These are phyloP conservation scores for Centaurea solstitialis DNA, from an alignment of 129 eudicot species.

Conservation along the genomic window DNA sequence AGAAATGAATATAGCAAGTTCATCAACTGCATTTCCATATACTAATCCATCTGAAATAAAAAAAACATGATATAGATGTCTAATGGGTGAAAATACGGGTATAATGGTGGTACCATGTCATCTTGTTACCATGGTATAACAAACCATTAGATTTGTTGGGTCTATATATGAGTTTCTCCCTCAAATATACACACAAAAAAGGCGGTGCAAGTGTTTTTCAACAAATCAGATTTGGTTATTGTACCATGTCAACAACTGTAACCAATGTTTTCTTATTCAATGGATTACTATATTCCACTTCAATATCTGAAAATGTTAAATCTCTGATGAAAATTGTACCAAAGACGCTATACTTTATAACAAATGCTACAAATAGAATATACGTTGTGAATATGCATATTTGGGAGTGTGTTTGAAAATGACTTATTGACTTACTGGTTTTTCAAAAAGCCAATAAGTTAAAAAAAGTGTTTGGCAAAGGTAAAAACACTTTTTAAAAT, in stretches of 20 bases:
- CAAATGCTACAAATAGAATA: background rate
- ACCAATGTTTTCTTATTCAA: constrained; percentile 1
- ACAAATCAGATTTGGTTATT: background rate
- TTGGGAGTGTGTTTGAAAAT: too few relatives aligned
- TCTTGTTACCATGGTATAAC: background rate
- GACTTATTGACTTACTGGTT: too few relatives aligned
- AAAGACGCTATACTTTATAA: background rate
- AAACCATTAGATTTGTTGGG: background rate
- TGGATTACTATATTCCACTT: background rate
- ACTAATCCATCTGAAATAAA: background rate
- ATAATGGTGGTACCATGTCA: background rate
- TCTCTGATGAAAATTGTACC: background rate
- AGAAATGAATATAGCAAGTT: background rate
- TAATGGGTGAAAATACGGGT: background rate
- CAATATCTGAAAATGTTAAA: background rate
- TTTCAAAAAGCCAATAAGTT: too few relatives aligned
- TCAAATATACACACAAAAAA: constrained; percentile 1
- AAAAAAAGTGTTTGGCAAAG: too few relatives aligned
- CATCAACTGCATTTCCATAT: background rate
- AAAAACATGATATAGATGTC: background rate
- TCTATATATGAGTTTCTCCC: background rate
- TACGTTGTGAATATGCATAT: background rate
- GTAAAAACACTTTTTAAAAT: too few relatives aligned
- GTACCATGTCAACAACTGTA: background rate
- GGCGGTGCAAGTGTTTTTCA: constrained; percentile 1